These are phyloP conservation scores for Trypanosoma cruzi DNA, from an alignment of 208 protist genomes.

Conservation along the genomic window DNA sequence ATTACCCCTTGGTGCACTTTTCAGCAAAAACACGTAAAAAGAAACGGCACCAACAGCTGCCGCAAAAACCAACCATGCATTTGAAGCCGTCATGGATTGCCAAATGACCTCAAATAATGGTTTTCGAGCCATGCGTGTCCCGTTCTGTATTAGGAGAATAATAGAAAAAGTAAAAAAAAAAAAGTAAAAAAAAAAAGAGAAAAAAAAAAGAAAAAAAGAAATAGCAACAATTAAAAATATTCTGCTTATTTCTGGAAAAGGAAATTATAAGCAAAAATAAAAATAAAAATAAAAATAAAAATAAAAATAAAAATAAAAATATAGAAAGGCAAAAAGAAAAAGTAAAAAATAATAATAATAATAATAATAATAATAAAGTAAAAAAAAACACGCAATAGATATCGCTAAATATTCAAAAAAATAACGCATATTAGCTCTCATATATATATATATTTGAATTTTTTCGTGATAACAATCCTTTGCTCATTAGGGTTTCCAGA, in stretches of 20 bases:
- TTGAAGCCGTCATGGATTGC: constrained; percentile 41
- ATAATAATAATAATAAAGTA: constrained; percentile 4
- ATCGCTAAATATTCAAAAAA: no score
- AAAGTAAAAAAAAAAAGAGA: no score
- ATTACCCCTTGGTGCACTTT: not conserved
- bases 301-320: no score
- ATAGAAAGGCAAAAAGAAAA: no score
- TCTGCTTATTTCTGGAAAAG: no score
- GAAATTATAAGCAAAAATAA: no score
- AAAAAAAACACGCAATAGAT: not conserved
- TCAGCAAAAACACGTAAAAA: constrained; percentile 56
- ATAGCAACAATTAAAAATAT: no score
- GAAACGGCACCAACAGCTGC: constrained; percentile 57
- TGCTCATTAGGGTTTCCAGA: constrained; percentile 69
- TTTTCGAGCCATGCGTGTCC: constrained; percentile 33
- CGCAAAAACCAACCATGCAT: constrained; percentile 44
- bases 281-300: no score
- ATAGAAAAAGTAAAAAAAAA: no score
- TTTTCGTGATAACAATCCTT: constrained; percentile 55
- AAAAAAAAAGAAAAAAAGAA: no score
- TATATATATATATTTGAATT: constrained; percentile 34
- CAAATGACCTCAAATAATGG: constrained; percentile 68
- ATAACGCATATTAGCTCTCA: constrained; percentile 10
- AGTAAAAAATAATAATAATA: no score
- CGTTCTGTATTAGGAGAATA: no score